A percentile compares a stretch with the other conserved stretches of the same genome.
Conservation (phyloP, 176 grass and related monocot genomes). For the Puccinellia tenuiflora region DNA sequence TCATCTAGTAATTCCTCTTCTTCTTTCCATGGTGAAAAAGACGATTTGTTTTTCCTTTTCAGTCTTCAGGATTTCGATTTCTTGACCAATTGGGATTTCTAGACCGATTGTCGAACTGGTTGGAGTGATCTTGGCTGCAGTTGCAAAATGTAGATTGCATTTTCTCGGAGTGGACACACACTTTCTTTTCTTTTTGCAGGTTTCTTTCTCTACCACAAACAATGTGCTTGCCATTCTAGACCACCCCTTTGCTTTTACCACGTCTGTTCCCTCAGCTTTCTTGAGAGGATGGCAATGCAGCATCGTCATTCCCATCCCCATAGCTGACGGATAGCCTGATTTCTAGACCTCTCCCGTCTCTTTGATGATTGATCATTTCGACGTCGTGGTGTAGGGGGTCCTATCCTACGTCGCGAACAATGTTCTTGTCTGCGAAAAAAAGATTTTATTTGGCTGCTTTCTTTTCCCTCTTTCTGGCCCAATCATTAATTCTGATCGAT, state of each 20-base stretch:
- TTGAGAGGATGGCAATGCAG: constrained; percentile 32
- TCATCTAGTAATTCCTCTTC: neutral
- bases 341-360: neutral
- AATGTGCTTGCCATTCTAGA: constrained; percentile 7
- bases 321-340: neutral
- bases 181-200: neutral
- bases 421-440: neutral
- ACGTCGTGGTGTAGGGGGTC: too few species aligned
- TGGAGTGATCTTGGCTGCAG: neutral
- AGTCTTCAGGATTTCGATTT: neutral
- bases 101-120: neutral
- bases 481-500: neutral
- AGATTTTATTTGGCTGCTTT: neutral
- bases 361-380: too few species aligned
- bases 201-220: constrained; percentile 4
- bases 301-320: neutral
- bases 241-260: constrained; percentile 13
- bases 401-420: neutral
- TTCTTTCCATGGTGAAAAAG: neutral
- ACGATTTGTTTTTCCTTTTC: neutral
- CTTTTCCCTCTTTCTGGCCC: neutral
- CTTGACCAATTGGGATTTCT: neutral
- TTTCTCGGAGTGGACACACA: neutral
- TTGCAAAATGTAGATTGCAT: neutral
- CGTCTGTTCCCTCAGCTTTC: constrained; percentile 14